Evolutionary conservation across 2,329 filamentous ascomycete genomes (phyloP), one percentile per base, ranked within the genome.

Genomic region (Paecilomyces fulvus): DNA sequence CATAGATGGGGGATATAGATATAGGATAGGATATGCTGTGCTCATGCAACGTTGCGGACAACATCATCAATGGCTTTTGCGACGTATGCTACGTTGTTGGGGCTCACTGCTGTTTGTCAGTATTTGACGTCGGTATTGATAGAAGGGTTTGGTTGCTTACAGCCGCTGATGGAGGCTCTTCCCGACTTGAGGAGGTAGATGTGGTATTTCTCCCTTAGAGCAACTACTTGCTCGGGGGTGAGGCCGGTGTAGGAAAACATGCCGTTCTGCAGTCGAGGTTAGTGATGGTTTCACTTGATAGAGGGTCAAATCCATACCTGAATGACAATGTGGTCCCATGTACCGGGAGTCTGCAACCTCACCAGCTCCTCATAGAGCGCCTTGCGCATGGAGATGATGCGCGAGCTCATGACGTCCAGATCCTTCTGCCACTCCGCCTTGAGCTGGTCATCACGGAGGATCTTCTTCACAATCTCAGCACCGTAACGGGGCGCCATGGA

Each of bases 241-340:
- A 82, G 69, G 2, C 79, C 79, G 3, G 77, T 77, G 60, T 94
- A 96, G 71, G 88, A 92, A 78, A 96, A 96, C 92, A 96, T 97
- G 77, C 92, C 92, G 67, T 69, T 73, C 70, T 73, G 54, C 8
- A 30, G 10, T 21, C 23, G 28, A n/a, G 14, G 23, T 54, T 33
- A 37, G 48, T 28, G 33, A 52, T 56, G 56, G 21, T 49, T 25
- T 52, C 43, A 11, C n/a, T 54, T 55, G n/a, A 52, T 33, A 37
- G 23, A 21, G 6, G 23, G 28, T 43, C n/a, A n/a, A 11, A 7
- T 9, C 57, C 57, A 55, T 64, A 96, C 96, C 82, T 97, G 92
- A 67, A 96, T 89, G 51, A 92, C 94, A 71, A 97, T 95, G 77
- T 97, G 92, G 72, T 92, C 91, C 92, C 94, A 97, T n/a, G 84